Base-by-base conservation (phyloP, 371 early-diverging fungal genomes). In the Haplosporangium sp. region DNA sequence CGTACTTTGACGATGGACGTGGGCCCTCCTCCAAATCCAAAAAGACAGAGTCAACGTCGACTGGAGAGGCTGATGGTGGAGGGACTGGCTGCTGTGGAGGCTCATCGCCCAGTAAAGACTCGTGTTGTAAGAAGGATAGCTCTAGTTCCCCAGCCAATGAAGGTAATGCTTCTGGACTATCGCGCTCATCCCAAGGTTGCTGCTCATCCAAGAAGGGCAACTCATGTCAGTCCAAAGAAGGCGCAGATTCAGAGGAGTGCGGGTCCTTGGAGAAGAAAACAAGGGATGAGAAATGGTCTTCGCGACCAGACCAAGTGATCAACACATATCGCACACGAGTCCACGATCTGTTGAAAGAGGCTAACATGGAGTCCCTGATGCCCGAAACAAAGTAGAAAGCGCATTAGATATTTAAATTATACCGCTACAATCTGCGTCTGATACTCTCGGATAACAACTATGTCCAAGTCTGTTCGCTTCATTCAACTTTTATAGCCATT, bases 1-100 rank as follows among this genome's bases (percentile, higher is more conserved):
- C 73, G 8, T 79, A 62, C 53, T 79, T 79, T 63, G 80, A 79
- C 36, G 80, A 73, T 14, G 62, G 62, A 14, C 45, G 10, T 21
- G 50, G 45, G 5, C 50, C 61, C 11, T 46, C 61, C 5, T 41
- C 60, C 20, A 43, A 40, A 14, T 12, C 47, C 14, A 62, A 53
- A 12, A 21, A 42, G 13, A 41, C 37, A n/a, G 0, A 53, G 48
- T 21, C 59, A 8, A 38, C 37, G 4, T 40, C 43, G 21, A 21
- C 18, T 20, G n/a, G 23, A 42, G 47, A 36, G 9, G 45, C 23
- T 13, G n/a, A 45, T 11, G 6, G 50, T 36, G 50, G 47, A 45
- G 13, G 12, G 10, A 42, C 45, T 6, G 72, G 65, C 21, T 60
- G 66, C 36, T 61, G 62, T 36, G 58, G 58, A 38, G 73, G 73